Evolutionary conservation across 805 yeast species (phyloP), one percentile per base, ranked within the genome.

Genomic region (Candida lessepsii): DNA sequence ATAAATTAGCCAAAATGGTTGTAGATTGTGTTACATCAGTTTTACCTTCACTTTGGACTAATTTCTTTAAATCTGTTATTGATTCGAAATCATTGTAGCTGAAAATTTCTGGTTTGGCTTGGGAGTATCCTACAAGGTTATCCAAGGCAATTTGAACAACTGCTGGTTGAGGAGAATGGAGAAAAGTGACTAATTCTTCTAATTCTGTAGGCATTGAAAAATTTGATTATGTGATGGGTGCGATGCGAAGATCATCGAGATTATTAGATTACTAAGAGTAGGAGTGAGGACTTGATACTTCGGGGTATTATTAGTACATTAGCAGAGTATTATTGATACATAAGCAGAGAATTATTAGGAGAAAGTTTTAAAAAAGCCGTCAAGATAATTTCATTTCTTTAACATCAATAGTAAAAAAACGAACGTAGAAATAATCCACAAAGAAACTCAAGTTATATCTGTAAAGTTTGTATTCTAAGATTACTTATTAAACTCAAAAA

Each of bases 141-240:
- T 86, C 93, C 35, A 90, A 68, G 0, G 97, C 97, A 41, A 89
- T 82, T 51, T 83, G 87, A 44, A 83, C 79, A 23, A 88, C 86
- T 9, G 83, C 83, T 2, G 85, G 81, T 55, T 84, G 87, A 1
- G 86, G 83, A 6, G 91, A 78, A 58, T 86, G 96, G 45, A 90
- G 70, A 56, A 90, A 89, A 35, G 73, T 79, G 16, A 88, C 95
- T 31, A 90, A 67, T 42, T 70, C 76, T 58, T 70, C 76, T 34
- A 70, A 50, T 48, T 70, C 71, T 4, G 67, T 59, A 25, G 76
- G 73, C 76, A 70, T 70, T 19, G 27, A 32, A 32, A 32, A 13
- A 5, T 32, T 28, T 28, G 31, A 20, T 6, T 6, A 6, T 6
- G 23, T 20, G 8, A 5, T 5, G 20, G 31, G 16, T 32, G 25